Evolutionary conservation across 2,329 filamentous ascomycete species (phyloP).

Genomic region (Aureobasidium subglaciale): DNA sequence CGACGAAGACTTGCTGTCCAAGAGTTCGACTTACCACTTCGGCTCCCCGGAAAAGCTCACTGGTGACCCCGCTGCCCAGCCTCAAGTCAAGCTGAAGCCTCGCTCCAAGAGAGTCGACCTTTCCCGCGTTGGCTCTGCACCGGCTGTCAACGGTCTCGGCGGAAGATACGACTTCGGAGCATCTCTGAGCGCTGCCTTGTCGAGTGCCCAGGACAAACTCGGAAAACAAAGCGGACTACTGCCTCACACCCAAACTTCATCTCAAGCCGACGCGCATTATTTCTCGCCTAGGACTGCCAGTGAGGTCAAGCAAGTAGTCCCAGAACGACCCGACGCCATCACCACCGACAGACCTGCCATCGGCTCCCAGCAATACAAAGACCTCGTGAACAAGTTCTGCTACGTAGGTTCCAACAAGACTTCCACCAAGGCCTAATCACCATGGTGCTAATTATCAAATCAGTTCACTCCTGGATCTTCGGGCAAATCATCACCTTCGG

Average conservation of each 20-base stretch:
- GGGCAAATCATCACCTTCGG: constrained; percentile 19
- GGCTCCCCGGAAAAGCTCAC: constrained; percentile 42
- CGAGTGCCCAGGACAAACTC: constrained; percentile 60
- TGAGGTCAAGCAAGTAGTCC: constrained; percentile 33
- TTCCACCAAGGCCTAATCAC: constrained; percentile 29
- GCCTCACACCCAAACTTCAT: neutral
- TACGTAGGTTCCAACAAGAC: constrained; percentile 73
- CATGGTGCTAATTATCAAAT: constrained; percentile 32
- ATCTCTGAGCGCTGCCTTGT: constrained; percentile 78
- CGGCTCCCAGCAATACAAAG: constrained; percentile 85
- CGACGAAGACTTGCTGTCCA: constrained; percentile 64
- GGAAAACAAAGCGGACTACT: constrained; percentile 49
- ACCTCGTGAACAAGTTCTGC: constrained; percentile 98
- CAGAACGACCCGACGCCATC: constrained; percentile 45
- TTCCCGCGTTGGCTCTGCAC: constrained; percentile 44
- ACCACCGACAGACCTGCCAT: constrained; percentile 60
- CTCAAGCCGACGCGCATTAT: constrained; percentile 12
- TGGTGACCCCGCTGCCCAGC: constrained; percentile 49
- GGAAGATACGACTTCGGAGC: constrained; percentile 94
- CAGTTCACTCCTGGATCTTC: constrained; percentile 19
- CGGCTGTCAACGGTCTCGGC: constrained; percentile 58
- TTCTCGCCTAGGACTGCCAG: constrained; percentile 18
- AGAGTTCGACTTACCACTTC: constrained; percentile 36
- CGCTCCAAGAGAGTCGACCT: constrained; percentile 55
- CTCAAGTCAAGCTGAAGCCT: constrained; percentile 59